Evolutionary conservation across 495 filamentous ascomycete genomes (phyloP).

Genomic region (Neurospora hispaniola): DNA sequence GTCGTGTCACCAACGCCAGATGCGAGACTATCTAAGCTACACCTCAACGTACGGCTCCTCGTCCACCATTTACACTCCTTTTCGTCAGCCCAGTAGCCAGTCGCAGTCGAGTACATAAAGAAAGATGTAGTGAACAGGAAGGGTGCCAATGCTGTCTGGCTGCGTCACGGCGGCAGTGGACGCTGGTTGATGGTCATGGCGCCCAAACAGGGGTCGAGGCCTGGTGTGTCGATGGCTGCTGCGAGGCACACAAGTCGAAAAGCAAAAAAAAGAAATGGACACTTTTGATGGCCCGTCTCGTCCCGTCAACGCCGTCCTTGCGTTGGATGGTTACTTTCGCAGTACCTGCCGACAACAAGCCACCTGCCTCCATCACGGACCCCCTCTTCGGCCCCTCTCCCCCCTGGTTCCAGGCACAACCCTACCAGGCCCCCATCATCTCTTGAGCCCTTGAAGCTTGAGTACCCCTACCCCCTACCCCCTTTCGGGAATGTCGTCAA

Average conservation of each 20-base stretch:
- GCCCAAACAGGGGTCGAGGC: background rate
- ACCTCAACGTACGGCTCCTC: background rate
- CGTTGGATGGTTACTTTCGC: background rate
- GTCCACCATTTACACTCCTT: background rate
- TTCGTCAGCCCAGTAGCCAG: background rate
- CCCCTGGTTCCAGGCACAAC: slow-evolving; percentile 3
- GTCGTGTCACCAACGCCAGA: background rate
- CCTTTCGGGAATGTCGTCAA: slow-evolving; percentile 26
- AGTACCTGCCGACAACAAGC: background rate
- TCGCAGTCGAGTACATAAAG: background rate
- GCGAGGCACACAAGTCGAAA: background rate
- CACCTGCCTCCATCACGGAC: background rate
- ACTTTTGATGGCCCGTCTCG: background rate
- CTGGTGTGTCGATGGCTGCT: background rate
- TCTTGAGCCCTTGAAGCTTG: background rate
- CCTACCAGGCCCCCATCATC: background rate
- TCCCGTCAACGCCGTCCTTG: background rate
- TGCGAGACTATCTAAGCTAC: background rate
- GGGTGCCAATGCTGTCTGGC: background rate
- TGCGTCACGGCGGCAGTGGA: background rate
- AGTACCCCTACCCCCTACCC: background rate
- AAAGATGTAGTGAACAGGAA: background rate
- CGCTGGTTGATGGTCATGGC: background rate
- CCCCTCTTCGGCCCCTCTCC: background rate
- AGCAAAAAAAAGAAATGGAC: background rate